Percentiles rank a stretch among this genome's conserved stretches.
These are phyloP conservation scores for Cetraspora pellucida DNA, from an alignment of 192 early-diverging fungal species.

Conservation along the genomic window DNA sequence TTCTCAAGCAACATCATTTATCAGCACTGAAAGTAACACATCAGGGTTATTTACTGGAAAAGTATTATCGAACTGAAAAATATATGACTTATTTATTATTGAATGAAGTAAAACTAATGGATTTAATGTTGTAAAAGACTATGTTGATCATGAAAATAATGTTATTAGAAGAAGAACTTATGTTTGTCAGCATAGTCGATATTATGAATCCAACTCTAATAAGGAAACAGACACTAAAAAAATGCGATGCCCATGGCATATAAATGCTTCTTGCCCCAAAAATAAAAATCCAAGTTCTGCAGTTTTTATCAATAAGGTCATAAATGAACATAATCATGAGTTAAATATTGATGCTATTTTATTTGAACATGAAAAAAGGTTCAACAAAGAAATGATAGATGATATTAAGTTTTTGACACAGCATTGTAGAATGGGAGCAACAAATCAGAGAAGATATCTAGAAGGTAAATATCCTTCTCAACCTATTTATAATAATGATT, in stretches of 20 bases:
- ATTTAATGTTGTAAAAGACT: background rate
- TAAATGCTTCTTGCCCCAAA: background rate
- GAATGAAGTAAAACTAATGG: too few species aligned
- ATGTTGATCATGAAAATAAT: background rate
- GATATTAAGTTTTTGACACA: background rate
- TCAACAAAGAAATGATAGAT: background rate
- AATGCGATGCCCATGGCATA: background rate
- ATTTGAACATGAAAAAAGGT: background rate
- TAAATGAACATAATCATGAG: background rate
- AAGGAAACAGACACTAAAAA: background rate
- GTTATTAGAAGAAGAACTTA: background rate
- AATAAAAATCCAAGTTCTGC: background rate
- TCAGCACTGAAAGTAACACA: too few species aligned
- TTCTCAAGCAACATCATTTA: too few species aligned
- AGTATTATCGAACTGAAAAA: too few species aligned
- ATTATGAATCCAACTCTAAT: background rate
- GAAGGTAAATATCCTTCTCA: background rate
- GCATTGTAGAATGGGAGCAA: background rate
- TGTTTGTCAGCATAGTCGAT: background rate
- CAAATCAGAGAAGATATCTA: background rate
- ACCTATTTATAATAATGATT: background rate
- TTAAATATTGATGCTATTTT: background rate
- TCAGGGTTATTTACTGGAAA: too few species aligned
- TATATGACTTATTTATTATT: too few species aligned
- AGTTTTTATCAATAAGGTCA: background rate